These are phyloP conservation scores for Leersia perrieri DNA, from an alignment of 176 grass and related monocot genomes.

Conservation along the genomic window DNA sequence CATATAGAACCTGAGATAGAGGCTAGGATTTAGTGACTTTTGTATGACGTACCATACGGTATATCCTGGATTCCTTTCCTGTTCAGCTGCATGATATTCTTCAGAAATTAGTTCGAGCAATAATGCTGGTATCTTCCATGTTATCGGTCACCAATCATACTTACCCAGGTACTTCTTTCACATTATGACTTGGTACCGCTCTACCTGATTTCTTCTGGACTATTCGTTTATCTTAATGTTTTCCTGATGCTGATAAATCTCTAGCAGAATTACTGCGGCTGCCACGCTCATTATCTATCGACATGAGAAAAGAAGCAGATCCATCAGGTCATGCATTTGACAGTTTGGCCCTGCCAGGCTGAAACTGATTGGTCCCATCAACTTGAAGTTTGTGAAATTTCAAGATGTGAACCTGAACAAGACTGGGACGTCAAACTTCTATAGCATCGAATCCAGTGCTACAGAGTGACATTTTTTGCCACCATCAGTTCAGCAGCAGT, in stretches of 20 bases:
- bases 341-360: background rate
- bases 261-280: background rate
- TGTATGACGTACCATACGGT: background rate
- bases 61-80: background rate
- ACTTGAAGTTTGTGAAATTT: background rate
- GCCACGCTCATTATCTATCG: background rate
- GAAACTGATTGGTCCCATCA: background rate
- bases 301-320: background rate
- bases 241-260: background rate
- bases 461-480: background rate
- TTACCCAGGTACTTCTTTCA: background rate
- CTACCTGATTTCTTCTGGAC: background rate
- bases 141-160: background rate
- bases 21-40: background rate
- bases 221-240: background rate
- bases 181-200: background rate
- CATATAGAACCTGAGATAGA: conserved; percentile 5
- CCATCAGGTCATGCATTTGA: background rate
- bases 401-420: background rate
- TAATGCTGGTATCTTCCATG: background rate
- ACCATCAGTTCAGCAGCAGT: background rate
- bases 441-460: background rate
- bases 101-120: background rate
- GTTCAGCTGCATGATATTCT: background rate
- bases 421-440: background rate